Conservation (phyloP, 371 early-diverging fungal genomes). For the Rhizopus microsporus region DNA sequence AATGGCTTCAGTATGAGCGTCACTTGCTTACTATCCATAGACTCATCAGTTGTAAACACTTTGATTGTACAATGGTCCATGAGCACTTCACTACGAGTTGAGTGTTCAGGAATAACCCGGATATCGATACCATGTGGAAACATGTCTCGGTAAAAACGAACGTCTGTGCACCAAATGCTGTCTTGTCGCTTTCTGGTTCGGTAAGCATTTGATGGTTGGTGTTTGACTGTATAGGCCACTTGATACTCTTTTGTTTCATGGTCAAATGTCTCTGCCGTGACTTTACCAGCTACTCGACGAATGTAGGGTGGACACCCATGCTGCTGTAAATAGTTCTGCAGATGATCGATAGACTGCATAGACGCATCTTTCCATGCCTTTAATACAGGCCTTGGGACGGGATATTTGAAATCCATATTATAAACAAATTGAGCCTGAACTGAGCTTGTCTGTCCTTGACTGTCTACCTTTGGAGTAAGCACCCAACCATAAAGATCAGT, state of each 20-base stretch:
- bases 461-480: slow-evolving; percentile 46
- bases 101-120: slow-evolving; percentile 28
- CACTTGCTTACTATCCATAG: slow-evolving; percentile 45
- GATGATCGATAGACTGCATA: slow-evolving; percentile 33
- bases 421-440: slow-evolving; percentile 58
- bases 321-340: slow-evolving; percentile 42
- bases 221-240: slow-evolving; percentile 39
- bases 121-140: slow-evolving; percentile 47
- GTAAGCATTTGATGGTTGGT: slow-evolving; percentile 44
- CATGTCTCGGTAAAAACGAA: slow-evolving; percentile 37
- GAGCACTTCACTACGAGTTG: slow-evolving; percentile 32
- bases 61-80: slow-evolving; percentile 30
- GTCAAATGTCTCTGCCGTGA: slow-evolving; percentile 39
- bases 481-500: slow-evolving; percentile 65
- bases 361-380: slow-evolving; percentile 18
- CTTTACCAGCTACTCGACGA: slow-evolving; percentile 50
- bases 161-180: slow-evolving; percentile 43
- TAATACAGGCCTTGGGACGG: slow-evolving; percentile 38
- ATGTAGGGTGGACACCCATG: slow-evolving; percentile 62
- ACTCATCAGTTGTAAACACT: slow-evolving; percentile 35
- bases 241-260: slow-evolving; percentile 24
- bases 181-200: slow-evolving; percentile 28
- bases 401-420: slow-evolving; percentile 52
- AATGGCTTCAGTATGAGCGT: slow-evolving; percentile 24
- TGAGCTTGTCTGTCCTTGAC: slow-evolving; percentile 39